phyloP scores from a whole-genome alignment of 192 early-diverging fungal species.

The Fimicolochytrium jonesii region DNA sequence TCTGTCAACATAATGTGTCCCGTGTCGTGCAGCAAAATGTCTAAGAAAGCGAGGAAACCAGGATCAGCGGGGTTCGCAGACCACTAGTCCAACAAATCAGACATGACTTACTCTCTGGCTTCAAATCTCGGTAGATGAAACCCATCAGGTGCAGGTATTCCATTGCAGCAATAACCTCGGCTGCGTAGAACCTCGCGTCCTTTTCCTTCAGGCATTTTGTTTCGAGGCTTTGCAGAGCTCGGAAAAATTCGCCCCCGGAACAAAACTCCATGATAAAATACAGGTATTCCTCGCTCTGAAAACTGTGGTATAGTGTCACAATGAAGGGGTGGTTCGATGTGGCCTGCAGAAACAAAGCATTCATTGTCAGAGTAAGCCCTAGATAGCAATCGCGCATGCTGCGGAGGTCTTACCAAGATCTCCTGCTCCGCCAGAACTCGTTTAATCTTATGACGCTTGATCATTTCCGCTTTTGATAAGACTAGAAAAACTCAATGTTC shows the following conservation, averaged over 20 bases:
- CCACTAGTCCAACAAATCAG: too few species aligned
- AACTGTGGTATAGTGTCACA: constrained; percentile 84
- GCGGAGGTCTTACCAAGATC: constrained; percentile 69
- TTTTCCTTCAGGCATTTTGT: constrained; percentile 86
- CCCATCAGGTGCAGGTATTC: constrained; percentile 96
- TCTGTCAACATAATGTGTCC: constrained; percentile 99
- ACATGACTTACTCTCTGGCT: constrained; percentile 89
- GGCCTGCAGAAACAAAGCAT: constrained; percentile 43
- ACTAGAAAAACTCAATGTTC: constrained; percentile 37
- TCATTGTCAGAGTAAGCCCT: neutral
- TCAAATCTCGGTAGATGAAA: constrained; percentile 96
- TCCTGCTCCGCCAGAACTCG: constrained; percentile 96
- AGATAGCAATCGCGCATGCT: too few species aligned
- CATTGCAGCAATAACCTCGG: constrained; percentile 90
- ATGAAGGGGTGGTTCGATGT: constrained; percentile 87
- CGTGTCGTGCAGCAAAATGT: constrained; percentile 85
- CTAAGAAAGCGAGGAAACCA: constrained; percentile 19
- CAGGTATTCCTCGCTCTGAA: constrained; percentile 80
- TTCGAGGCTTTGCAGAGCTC: constrained; percentile 78
- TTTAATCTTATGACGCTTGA: constrained; percentile 97
- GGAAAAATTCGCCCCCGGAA: constrained; percentile 85
- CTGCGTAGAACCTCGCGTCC: constrained; percentile 94
- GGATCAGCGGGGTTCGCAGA: too few species aligned
- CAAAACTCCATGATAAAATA: constrained; percentile 92
- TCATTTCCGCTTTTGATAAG: constrained; percentile 93